These are phyloP conservation scores for Candida peoriensis DNA, from an alignment of 805 yeast genomes.

Conservation along the genomic window DNA sequence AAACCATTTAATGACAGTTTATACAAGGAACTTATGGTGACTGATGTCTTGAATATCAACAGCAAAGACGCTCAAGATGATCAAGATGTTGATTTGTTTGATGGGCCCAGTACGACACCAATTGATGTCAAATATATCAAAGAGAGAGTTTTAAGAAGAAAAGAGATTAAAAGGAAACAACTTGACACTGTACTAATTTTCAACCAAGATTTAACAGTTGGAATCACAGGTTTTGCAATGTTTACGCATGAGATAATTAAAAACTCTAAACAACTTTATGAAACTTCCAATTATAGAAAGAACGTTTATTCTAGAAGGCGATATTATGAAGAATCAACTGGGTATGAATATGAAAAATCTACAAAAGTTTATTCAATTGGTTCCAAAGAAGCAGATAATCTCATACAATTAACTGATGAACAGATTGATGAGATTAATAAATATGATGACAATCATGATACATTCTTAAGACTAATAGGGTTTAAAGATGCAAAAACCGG, in stretches of 20 bases:
- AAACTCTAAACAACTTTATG: slow-evolving; percentile 48
- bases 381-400: slow-evolving; percentile 27
- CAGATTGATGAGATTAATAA: slow-evolving; percentile 30
- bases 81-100: slow-evolving; percentile 20
- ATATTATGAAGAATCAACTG: slow-evolving; percentile 36
- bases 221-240: slow-evolving; percentile 69
- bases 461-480: slow-evolving; percentile 63
- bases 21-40: slow-evolving; percentile 49
- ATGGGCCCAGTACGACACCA: slow-evolving; percentile 38
- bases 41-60: slow-evolving; percentile 17
- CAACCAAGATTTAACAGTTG: slow-evolving; percentile 50
- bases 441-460: slow-evolving; percentile 30
- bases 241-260: slow-evolving; percentile 48
- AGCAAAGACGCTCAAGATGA: slow-evolving; percentile 13
- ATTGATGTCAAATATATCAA: slow-evolving; percentile 39
- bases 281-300: slow-evolving; percentile 44
- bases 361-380: slow-evolving; percentile 42
- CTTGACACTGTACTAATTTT: slow-evolving; percentile 59
- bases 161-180: slow-evolving; percentile 57
- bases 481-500: slow-evolving; percentile 44
- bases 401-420: slow-evolving; percentile 33
- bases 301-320: slow-evolving; percentile 46
- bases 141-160: slow-evolving; percentile 46
- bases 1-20: slow-evolving; percentile 39
- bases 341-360: slow-evolving; percentile 35